Base-by-base conservation (phyloP, 2,329 filamentous ascomycete genomes). In the Diplodia intermedia region DNA sequence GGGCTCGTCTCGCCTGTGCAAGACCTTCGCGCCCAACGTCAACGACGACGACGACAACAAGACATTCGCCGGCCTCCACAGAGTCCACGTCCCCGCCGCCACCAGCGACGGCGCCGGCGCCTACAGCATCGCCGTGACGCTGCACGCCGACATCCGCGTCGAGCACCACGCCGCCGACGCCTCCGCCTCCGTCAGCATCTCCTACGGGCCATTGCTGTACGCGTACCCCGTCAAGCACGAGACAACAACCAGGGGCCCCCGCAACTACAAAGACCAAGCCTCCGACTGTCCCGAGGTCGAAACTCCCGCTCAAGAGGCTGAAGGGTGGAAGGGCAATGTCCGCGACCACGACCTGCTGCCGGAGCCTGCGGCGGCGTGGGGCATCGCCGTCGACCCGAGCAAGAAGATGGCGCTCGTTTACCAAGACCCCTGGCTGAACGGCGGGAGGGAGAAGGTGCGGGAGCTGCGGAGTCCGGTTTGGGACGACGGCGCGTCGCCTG, bases 241-340 rank as follows among this genome's bases (percentile, higher is more conserved):
- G 23, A 18, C 11, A 5, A 54, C 23, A 14, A 47, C 50, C 2
- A n/a, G 36, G 3, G 14, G 6, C 9, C 62, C 62, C 3, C 62
- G 62, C 14, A 47, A 65, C 62, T 55, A 54, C 38, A 65, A 55
- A n/a, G 62, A 65, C 20, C 62, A 65, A 11, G 50, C 15, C 8
- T 49, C 33, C 12, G 12, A 54, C 12, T 65, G 62, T 11, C 7
- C 50, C 15, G 62, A 65, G 18, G 1, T 47, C 1, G 33, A 15
- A 4, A 31, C 26, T 4, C 2, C 15, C 1, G 31, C 8, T 15
- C 15, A n/a, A 4, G 43, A 20, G 1, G 36, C 36, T 8, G n/a
- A 47, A 33, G 40, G 29, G 8, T 65, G 61, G 61, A 53, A 38
- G 15, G 3, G 47, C 11, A 18, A 36, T 2, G 49, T 65, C 2